phyloP scores from a whole-genome alignment of 768 basidiomycete genomes.

The Amanita fuliginea region DNA sequence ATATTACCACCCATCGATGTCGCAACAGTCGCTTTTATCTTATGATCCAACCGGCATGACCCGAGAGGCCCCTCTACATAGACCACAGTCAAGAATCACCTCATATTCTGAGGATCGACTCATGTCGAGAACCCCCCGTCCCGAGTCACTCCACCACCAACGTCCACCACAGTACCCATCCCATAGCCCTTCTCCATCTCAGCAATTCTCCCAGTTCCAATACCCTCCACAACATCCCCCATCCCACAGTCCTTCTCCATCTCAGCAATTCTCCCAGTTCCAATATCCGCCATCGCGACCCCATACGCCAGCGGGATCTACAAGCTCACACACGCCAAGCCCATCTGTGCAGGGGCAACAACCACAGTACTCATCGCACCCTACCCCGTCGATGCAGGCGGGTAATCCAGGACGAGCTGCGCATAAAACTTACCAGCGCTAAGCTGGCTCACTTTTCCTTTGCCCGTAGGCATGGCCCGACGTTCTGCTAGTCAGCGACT shows the following conservation, averaged over 20 bases:
- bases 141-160: slow-evolving; percentile 10
- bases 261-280: slow-evolving; percentile 5
- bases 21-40: slow-evolving; percentile 29
- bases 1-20: slow-evolving; percentile 23
- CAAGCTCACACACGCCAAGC: background rate
- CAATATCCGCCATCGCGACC: slow-evolving; percentile 13
- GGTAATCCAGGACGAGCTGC: slow-evolving; percentile 20
- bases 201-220: slow-evolving; percentile 8
- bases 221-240: slow-evolving; percentile 6
- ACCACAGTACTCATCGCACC: no score
- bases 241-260: slow-evolving; percentile 1
- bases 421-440: slow-evolving; percentile 10
- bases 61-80: slow-evolving; percentile 54
- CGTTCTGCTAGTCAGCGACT: background rate
- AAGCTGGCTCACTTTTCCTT: no score
- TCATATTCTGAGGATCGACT: slow-evolving; percentile 17
- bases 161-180: slow-evolving; percentile 10
- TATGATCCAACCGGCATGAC: slow-evolving; percentile 25
- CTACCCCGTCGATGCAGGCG: slow-evolving; percentile 8
- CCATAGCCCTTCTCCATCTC: slow-evolving; percentile 3
- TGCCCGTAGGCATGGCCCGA: background rate
- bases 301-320: background rate
- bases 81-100: slow-evolving; percentile 36
- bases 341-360: no score
- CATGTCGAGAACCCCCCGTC: slow-evolving; percentile 5